phyloP scores from a whole-genome alignment of 2,329 filamentous ascomycete genomes.

The Nothopassalora personata region DNA sequence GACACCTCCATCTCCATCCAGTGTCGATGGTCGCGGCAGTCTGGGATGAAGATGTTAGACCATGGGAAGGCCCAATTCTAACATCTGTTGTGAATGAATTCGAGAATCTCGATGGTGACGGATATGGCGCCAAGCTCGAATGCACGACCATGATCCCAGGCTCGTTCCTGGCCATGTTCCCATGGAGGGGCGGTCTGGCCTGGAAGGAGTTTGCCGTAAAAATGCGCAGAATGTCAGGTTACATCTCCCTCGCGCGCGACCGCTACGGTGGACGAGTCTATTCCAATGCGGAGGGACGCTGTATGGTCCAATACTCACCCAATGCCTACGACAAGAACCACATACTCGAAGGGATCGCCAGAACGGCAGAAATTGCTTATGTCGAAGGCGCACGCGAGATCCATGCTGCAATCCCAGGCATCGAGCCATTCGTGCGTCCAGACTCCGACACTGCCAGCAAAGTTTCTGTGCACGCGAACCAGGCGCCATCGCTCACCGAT shows the following conservation, averaged over 20 bases:
- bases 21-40: conserved; percentile 52
- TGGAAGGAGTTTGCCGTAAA: conserved; percentile 67
- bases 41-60: conserved; percentile 64
- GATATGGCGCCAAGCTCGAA: conserved; percentile 81
- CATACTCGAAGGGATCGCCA: conserved; percentile 65
- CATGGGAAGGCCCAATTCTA: conserved; percentile 66
- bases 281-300: conserved; percentile 62
- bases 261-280: conserved; percentile 70
- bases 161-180: conserved; percentile 55
- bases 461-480: conserved; percentile 15
- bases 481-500: conserved; percentile 47
- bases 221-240: conserved; percentile 63
- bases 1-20: conserved; percentile 77
- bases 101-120: conserved; percentile 72
- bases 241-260: conserved; percentile 71
- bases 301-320: conserved; percentile 63
- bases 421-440: conserved; percentile 58
- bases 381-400: conserved; percentile 78
- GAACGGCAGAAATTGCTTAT: conserved; percentile 70
- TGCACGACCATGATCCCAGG: conserved; percentile 69
- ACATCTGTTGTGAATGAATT: conserved; percentile 72
- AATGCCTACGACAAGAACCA: conserved; percentile 68
- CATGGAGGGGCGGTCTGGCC: conserved; percentile 63
- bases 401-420: conserved; percentile 56
- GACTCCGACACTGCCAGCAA: conserved; percentile 10